These are phyloP conservation scores for Tagetes erecta DNA, from an alignment of 129 eudicot species.

Conservation along the genomic window DNA sequence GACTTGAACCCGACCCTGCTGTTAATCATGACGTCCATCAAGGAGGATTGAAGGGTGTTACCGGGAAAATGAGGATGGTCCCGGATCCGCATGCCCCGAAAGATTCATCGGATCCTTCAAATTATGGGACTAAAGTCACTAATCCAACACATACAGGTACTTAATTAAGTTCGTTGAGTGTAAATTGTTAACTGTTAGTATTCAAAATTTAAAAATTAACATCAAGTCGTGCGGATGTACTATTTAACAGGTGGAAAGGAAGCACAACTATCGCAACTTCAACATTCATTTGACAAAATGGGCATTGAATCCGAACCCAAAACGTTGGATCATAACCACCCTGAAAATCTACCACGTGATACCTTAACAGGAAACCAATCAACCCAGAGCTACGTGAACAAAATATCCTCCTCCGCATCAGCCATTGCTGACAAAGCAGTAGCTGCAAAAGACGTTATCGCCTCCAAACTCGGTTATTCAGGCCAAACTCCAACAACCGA, in stretches of 20 bases:
- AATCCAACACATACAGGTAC: slow-evolving; percentile 56
- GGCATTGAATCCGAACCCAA: slow-evolving; percentile 32
- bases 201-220: no score
- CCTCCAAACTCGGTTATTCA: slow-evolving; percentile 52
- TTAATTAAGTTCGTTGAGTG: neutral
- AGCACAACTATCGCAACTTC: slow-evolving; percentile 37
- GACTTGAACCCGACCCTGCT: neutral
- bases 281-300: slow-evolving; percentile 44
- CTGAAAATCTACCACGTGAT: slow-evolving; percentile 38
- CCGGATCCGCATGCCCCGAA: slow-evolving; percentile 54
- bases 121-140: slow-evolving; percentile 50
- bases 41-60: slow-evolving; percentile 23
- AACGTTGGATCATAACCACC: slow-evolving; percentile 27
- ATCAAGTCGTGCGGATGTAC: no score
- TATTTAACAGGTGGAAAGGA: slow-evolving; percentile 46
- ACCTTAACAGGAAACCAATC: slow-evolving; percentile 35
- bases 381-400: slow-evolving; percentile 36
- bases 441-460: slow-evolving; percentile 44
- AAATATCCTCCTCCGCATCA: slow-evolving; percentile 50
- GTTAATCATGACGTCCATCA: slow-evolving; percentile 9
- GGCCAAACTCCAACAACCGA: neutral
- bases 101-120: slow-evolving; percentile 34
- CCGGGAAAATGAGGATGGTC: slow-evolving; percentile 35
- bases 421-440: slow-evolving; percentile 52
- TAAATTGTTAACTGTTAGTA: no score